Base-by-base conservation (phyloP, 345 rosid genomes). In the Eucalyptus tenuipes region DNA sequence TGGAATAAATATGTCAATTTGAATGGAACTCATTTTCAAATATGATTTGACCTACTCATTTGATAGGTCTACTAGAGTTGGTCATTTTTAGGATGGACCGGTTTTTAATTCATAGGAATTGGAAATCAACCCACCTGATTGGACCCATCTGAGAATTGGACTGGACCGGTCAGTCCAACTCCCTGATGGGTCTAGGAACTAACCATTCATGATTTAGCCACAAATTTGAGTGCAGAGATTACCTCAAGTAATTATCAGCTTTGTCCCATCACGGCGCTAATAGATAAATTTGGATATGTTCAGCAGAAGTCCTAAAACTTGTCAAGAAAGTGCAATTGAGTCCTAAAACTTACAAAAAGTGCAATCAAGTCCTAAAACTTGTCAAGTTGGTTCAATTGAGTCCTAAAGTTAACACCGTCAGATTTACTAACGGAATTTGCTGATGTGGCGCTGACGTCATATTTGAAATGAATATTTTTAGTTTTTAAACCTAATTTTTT, bases 91-190 rank as follows among this genome's bases (percentile, higher is more conserved):
- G 12, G 29, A 17, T 55, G 61, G 12, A 24, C 0, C 0, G 6
- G 6, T 24, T 55, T 55, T 55, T 25, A 55, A 0, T 55, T 55
- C 6, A 9, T 55, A 25, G 29, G 29, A 55, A 55, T 55, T 0
- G 0, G 13, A 6, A 55, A 55, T 55, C 29, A 7, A 0, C 29
- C 0, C 3, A 24, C 13, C 6, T 22, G 13, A 10, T 0, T 24
- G 0, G 29, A 55, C 13, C 0, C 29, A 22, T 13, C 0, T 55
- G 29, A 55, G 13, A 2, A 52, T 18, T 52, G 5, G 0, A 52
- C 5, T 52, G 4, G 5, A 52, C 10, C 0, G 2, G 4, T 22
- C 0, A 9, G 29, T 55, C 5, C 27, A 22, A 55, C 13, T 55
- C 0, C 6, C 0, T 9, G 3, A 13, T 55, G 13, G 29, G 61